Conservation (phyloP, 208 protist species). For the Acanthamoeba lenticulata region DNA sequence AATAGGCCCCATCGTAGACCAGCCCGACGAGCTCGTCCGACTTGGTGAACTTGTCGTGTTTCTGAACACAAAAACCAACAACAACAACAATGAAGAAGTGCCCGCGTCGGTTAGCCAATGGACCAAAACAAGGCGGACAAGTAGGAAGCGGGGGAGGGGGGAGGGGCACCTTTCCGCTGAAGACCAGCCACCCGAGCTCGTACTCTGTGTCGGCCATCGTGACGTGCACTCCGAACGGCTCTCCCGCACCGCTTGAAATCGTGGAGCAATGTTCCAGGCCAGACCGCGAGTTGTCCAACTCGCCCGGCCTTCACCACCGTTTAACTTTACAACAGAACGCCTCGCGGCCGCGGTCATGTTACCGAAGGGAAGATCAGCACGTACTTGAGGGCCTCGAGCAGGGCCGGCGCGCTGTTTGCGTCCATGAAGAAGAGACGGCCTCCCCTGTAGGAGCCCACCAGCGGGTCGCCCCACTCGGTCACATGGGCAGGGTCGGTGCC, state of each 20-base stretch:
- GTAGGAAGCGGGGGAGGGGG: too few species aligned
- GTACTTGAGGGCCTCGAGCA: neutral
- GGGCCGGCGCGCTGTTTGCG: neutral
- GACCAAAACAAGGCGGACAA: too few species aligned
- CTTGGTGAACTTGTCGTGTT: neutral
- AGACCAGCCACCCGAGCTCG: neutral
- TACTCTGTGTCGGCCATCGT: neutral
- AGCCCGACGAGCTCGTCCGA: neutral
- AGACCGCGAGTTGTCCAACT: too few species aligned
- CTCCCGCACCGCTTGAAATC: neutral
- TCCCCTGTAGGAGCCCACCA: neutral
- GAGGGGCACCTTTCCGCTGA: neutral
- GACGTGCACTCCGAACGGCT: neutral
- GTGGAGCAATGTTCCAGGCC: too few species aligned
- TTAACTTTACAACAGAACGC: too few species aligned
- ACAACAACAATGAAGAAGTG: too few species aligned
- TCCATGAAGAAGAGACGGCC: slow-evolving; percentile 44
- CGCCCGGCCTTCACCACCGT: too few species aligned
- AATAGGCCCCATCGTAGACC: neutral
- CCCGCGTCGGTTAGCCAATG: too few species aligned
- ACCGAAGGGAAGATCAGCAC: too few species aligned
- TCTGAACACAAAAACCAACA: too few species aligned
- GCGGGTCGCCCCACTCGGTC: neutral
- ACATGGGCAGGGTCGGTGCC: neutral
- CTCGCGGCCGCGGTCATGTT: too few species aligned